Evolutionary conservation across 1,284 basidiomycete species (phyloP).

Genomic region (Puccinia sorghi): DNA sequence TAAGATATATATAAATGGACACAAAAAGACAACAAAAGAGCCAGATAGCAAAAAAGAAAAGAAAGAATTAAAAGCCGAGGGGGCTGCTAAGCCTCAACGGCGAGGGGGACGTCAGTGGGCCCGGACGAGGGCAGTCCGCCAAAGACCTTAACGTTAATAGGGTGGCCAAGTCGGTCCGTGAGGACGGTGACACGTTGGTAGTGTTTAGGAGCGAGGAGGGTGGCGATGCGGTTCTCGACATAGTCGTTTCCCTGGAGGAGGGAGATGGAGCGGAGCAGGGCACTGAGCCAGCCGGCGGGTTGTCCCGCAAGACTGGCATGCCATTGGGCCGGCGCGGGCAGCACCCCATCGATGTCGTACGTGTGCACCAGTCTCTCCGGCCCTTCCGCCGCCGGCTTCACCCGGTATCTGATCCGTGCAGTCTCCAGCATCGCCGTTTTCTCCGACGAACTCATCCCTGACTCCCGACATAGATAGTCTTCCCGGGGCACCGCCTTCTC

Average conservation of each 20-base stretch:
- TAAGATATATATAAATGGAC: neutral
- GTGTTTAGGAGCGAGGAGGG: neutral
- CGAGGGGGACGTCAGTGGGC: neutral
- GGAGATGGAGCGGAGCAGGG: neutral
- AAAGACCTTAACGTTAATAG: neutral
- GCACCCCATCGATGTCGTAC: slow-evolving; percentile 54
- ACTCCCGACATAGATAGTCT: slow-evolving; percentile 75
- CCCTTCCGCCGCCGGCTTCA: slow-evolving; percentile 60
- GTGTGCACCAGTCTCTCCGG: slow-evolving; percentile 61
- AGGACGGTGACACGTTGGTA: slow-evolving; percentile 6
- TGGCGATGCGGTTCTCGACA: neutral
- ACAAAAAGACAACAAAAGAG: neutral
- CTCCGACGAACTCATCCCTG: slow-evolving; percentile 59
- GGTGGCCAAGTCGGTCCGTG: neutral
- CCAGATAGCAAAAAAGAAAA: neutral
- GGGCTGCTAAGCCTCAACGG: neutral
- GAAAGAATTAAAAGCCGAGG: neutral
- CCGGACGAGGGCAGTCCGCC: neutral
- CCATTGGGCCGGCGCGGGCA: slow-evolving; percentile 51
- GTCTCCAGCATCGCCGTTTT: slow-evolving; percentile 53
- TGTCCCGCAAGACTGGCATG: neutral
- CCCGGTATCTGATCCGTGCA: slow-evolving; percentile 63
- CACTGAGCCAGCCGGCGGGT: slow-evolving; percentile 1
- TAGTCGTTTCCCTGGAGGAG: neutral
- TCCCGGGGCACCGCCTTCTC: slow-evolving; percentile 73